Percentiles rank a stretch among this genome's conserved stretches.
phyloP scores from a whole-genome alignment of 2,329 filamentous ascomycete genomes.

The Fusarium armeniacum region DNA sequence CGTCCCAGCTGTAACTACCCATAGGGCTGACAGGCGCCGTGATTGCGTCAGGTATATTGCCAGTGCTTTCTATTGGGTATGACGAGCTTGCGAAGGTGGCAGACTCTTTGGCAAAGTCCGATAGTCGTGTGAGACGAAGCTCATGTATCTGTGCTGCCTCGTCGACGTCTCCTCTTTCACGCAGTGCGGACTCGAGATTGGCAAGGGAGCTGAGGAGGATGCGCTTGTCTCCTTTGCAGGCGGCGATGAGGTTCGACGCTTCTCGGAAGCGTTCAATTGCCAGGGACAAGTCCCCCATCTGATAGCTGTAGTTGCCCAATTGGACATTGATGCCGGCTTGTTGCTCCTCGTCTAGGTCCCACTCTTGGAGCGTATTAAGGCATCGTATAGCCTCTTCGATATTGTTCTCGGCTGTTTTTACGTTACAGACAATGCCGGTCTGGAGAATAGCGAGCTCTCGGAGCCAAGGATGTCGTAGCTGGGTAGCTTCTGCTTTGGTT shows the following conservation, averaged over 20 bases:
- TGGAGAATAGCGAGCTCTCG: conserved; percentile 53
- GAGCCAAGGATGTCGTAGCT: conserved; percentile 51
- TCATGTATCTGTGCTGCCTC: conserved; percentile 49
- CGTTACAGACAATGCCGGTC: conserved; percentile 50
- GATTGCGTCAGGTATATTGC: conserved; percentile 37
- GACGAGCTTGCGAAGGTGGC: conserved; percentile 42
- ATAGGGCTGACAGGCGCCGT: conserved; percentile 33
- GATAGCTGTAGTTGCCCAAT: conserved; percentile 53
- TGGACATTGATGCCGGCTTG: conserved; percentile 52
- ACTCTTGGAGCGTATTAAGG: conserved; percentile 50
- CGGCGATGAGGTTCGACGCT: conserved; percentile 50
- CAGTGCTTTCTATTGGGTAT: conserved; percentile 4
- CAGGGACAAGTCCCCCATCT: conserved; percentile 47
- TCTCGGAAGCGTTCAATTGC: conserved; percentile 52
- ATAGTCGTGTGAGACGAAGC: conserved; percentile 51
- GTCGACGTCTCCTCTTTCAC: conserved; percentile 41
- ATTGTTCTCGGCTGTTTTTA: conserved; percentile 51
- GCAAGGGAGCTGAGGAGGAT: conserved; percentile 53
- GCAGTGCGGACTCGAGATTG: conserved; percentile 52
- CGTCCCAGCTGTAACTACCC: conserved; percentile 34
- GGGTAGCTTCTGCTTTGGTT: conserved; percentile 50
- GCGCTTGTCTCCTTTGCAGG: conserved; percentile 52
- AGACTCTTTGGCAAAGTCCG: conserved; percentile 51
- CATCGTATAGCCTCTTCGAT: conserved; percentile 52
- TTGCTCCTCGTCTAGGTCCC: conserved; percentile 52